A percentile compares a stretch with the other conserved stretches of the same genome.
Conservation (phyloP, 2,329 filamentous ascomycete genomes). For the Hymenoscyphus fraxineus region DNA sequence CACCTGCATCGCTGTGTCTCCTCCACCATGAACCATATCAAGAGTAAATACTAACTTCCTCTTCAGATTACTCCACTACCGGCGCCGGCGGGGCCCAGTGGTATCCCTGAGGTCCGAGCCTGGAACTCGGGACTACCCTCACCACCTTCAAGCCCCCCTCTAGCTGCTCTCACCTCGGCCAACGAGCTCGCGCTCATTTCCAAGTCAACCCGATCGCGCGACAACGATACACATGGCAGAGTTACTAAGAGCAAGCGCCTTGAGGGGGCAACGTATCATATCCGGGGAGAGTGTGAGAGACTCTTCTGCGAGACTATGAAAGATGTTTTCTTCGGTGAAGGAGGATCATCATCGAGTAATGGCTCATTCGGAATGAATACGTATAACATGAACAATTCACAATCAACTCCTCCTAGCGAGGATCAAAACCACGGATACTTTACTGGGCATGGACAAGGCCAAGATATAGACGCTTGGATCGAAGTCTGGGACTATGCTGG, state of each 20-base stretch:
- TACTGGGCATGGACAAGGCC: slow-evolving; percentile 22
- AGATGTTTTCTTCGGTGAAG: slow-evolving; percentile 94
- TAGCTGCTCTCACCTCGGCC: slow-evolving; percentile 67
- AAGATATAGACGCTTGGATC: slow-evolving; percentile 34
- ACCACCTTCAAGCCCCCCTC: slow-evolving; percentile 84
- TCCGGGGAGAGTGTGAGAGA: slow-evolving; percentile 99
- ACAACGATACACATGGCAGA: slow-evolving; percentile 31
- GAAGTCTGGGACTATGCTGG: slow-evolving; percentile 66
- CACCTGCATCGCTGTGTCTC: background rate
- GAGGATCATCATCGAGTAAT: slow-evolving; percentile 68
- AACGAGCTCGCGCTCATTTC: slow-evolving; percentile 63
- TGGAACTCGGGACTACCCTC: slow-evolving; percentile 71
- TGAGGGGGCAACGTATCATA: slow-evolving; percentile 93
- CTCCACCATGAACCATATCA: background rate
- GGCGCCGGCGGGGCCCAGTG: slow-evolving; percentile 82
- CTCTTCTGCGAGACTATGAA: slow-evolving; percentile 98
- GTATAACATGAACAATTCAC: slow-evolving; percentile 30
- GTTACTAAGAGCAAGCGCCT: slow-evolving; percentile 44
- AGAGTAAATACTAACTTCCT: slow-evolving; percentile 1
- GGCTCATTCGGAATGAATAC: slow-evolving; percentile 86
- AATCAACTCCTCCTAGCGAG: slow-evolving; percentile 34
- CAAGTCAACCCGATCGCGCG: slow-evolving; percentile 38
- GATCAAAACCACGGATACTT: slow-evolving; percentile 25
- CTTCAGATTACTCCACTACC: slow-evolving; percentile 81
- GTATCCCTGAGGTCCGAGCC: slow-evolving; percentile 81